Conservation (phyloP, 345 rosid genomes). For the Camelina laxa region DNA sequence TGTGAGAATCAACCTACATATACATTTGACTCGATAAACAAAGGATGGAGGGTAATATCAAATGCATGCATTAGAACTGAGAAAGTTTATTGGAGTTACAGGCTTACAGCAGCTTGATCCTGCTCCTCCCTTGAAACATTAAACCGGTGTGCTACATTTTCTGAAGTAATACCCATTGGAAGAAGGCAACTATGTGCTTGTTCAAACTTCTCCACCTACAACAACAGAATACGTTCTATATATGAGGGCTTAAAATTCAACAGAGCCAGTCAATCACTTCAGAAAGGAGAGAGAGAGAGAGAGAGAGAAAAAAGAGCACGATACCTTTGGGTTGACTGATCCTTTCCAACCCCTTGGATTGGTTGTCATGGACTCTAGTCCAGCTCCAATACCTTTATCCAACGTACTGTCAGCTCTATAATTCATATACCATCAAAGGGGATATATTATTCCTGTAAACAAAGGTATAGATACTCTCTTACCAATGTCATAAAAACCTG, state of each 20-base stretch:
- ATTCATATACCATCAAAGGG: neutral
- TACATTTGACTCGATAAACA: conserved; percentile 13
- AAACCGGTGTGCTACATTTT: conserved; percentile 87
- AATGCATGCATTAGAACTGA: conserved; percentile 1
- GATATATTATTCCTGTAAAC: neutral
- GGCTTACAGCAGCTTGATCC: conserved; percentile 94
- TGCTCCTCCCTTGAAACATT: conserved; percentile 91
- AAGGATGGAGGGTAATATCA: conserved; percentile 18
- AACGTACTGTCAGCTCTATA: conserved; percentile 12
- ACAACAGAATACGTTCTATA: conserved; percentile 23
- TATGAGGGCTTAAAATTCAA: neutral
- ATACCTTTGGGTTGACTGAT: conserved; percentile 81
- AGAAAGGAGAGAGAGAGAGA: neutral
- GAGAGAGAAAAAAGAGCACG: neutral
- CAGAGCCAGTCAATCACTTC: neutral
- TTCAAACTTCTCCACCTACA: conserved; percentile 68
- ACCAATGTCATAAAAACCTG: conserved; percentile 97
- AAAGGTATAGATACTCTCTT: conserved; percentile 20
- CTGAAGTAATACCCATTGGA: conserved; percentile 97
- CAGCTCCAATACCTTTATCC: conserved; percentile 86
- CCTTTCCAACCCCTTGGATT: conserved; percentile 91
- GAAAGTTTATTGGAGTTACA: conserved; percentile 55
- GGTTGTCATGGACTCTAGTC: conserved; percentile 89
- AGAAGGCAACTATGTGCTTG: conserved; percentile 91
- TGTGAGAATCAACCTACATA: conserved; percentile 84